These are phyloP conservation scores for Diaporthe eres DNA, from an alignment of 2,329 filamentous ascomycete species.

Conservation along the genomic window DNA sequence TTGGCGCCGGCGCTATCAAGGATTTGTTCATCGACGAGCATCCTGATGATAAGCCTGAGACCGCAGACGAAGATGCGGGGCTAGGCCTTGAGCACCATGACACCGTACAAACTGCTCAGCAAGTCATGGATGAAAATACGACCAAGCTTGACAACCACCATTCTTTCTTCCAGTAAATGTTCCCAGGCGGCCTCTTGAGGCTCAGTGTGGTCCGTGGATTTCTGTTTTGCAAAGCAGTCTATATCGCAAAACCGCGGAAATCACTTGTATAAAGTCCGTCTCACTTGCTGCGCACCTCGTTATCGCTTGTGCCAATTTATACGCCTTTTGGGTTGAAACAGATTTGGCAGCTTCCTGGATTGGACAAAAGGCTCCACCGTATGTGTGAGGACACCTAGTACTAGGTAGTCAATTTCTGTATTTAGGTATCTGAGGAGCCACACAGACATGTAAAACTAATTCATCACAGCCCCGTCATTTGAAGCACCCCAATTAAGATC, in stretches of 20 bases:
- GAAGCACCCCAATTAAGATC: neutral
- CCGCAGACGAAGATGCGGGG: constrained; percentile 44
- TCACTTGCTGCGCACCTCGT: neutral
- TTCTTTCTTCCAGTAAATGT: constrained; percentile 41
- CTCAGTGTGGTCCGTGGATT: neutral
- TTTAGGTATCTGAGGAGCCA: neutral
- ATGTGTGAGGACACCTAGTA: too few species aligned
- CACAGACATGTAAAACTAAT: neutral
- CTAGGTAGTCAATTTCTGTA: neutral
- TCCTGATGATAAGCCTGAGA: constrained; percentile 47
- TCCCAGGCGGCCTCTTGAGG: neutral
- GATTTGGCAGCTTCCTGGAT: neutral
- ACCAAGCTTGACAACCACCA: constrained; percentile 62
- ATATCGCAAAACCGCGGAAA: neutral
- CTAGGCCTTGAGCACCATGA: constrained; percentile 49
- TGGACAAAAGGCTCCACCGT: neutral
- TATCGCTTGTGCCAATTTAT: neutral
- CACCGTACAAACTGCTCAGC: constrained; percentile 63
- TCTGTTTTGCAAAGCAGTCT: neutral
- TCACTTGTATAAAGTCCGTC: neutral
- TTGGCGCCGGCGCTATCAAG: constrained; percentile 63
- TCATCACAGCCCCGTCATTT: too few species aligned
- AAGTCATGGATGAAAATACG: constrained; percentile 69
- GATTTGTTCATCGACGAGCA: constrained; percentile 63
- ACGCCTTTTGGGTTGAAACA: neutral